Evolutionary conservation across 176 grass and related monocot genomes (phyloP).

Genomic region (Aechmea fasciata): DNA sequence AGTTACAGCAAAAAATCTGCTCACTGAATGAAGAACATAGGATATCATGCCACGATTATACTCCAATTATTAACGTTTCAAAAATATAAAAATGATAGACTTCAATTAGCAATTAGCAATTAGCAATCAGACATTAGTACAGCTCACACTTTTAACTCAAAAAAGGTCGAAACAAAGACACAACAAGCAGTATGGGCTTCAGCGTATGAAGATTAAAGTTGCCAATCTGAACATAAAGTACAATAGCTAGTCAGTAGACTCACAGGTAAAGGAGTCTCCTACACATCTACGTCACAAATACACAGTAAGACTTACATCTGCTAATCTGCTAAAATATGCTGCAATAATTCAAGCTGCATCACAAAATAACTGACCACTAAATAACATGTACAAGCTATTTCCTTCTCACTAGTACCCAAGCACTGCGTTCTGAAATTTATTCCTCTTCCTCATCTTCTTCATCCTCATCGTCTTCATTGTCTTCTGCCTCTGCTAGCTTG

Average conservation of each 20-base stretch:
- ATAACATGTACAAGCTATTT: not conserved
- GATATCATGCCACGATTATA: no score
- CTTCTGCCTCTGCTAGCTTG: constrained; percentile 31
- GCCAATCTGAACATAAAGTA: no score
- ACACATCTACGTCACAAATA: not conserved
- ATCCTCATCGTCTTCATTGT: constrained; percentile 22
- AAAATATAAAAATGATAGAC: no score
- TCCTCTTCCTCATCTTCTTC: constrained; percentile 23
- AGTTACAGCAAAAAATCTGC: no score
- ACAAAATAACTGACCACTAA: not conserved
- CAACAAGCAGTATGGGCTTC: no score
- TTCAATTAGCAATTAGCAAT: no score
- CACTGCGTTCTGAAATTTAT: constrained; percentile 1
- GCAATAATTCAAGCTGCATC: not conserved
- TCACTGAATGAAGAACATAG: no score
- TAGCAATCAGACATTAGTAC: no score
- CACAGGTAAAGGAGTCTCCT: not conserved
- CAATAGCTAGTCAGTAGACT: not conserved
- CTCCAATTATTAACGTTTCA: no score
- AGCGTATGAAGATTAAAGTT: no score
- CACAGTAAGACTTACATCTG: not conserved
- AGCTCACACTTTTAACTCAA: no score
- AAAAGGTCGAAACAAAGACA: no score
- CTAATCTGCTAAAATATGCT: not conserved
- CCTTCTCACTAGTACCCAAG: not conserved